These are phyloP conservation scores for Jamesozyma jinghongensis DNA, from an alignment of 805 yeast genomes.

Conservation along the genomic window DNA sequence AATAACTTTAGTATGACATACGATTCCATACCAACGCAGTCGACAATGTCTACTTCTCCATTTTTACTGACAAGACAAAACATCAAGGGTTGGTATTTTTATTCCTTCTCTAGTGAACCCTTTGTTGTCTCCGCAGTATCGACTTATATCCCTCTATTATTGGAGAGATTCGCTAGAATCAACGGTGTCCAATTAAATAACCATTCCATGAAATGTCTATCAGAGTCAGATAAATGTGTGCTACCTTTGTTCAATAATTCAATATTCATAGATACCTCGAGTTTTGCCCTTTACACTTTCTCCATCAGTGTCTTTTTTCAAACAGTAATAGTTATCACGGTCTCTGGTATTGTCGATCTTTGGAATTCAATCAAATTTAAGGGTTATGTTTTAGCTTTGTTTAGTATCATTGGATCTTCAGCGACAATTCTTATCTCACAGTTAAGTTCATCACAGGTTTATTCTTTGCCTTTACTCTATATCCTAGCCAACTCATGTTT, in stretches of 20 bases:
- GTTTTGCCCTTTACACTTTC: constrained; percentile 65
- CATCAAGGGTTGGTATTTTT: constrained; percentile 59
- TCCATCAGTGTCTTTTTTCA: constrained; percentile 66
- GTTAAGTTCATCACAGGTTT: constrained; percentile 23
- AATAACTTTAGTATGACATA: constrained; percentile 3
- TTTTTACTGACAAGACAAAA: constrained; percentile 27
- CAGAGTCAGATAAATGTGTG: constrained; percentile 37
- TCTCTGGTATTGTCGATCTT: constrained; percentile 67
- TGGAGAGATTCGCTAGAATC: constrained; percentile 63
- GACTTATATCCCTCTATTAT: constrained; percentile 62
- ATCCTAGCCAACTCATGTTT: constrained; percentile 57
- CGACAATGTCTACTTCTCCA: not conserved
- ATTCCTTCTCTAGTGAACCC: constrained; percentile 72
- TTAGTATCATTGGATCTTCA: constrained; percentile 52
- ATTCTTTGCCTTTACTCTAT: constrained; percentile 39
- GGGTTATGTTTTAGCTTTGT: constrained; percentile 44
- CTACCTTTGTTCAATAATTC: constrained; percentile 32
- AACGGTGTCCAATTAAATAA: constrained; percentile 60
- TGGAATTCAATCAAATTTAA: constrained; percentile 37
- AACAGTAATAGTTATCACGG: constrained; percentile 57
- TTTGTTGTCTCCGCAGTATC: constrained; percentile 73
- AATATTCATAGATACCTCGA: constrained; percentile 58
- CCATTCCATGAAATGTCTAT: constrained; percentile 45
- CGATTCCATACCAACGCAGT: constrained; percentile 2
- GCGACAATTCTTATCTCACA: constrained; percentile 40